Evolutionary conservation across 1,284 basidiomycete genomes (phyloP).

Genomic region (Agroathelia rolfsii): DNA sequence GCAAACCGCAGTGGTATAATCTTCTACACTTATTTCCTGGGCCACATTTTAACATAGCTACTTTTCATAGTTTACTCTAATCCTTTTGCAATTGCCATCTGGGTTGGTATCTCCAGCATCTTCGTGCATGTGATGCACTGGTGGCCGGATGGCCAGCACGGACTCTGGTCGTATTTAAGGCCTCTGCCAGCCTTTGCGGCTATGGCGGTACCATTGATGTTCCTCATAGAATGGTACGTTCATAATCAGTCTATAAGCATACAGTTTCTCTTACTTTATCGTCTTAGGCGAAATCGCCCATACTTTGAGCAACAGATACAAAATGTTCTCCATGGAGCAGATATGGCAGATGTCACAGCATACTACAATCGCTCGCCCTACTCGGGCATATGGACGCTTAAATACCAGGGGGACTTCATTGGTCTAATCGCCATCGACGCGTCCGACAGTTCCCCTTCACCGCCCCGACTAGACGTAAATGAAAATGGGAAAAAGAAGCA

Average conservation of each 20-base stretch:
- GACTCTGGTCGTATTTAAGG: slow-evolving; percentile 39
- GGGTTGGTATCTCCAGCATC: slow-evolving; percentile 47
- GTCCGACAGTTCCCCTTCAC: slow-evolving; percentile 27
- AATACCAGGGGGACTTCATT: slow-evolving; percentile 48
- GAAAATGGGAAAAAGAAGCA: too few relatives aligned
- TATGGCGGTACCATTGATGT: slow-evolving; percentile 55
- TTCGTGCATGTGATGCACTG: slow-evolving; percentile 54
- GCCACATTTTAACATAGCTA: slow-evolving; percentile 8
- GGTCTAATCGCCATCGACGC: slow-evolving; percentile 68
- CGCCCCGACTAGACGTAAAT: too few relatives aligned
- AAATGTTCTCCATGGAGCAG: slow-evolving; percentile 42
- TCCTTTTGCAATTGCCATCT: slow-evolving; percentile 47
- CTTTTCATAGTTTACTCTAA: slow-evolving; percentile 43
- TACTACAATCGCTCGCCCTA: slow-evolving; percentile 55
- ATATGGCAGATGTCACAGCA: slow-evolving; percentile 40
- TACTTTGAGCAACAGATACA: slow-evolving; percentile 50
- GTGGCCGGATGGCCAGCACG: slow-evolving; percentile 43
- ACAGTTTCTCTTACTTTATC: slow-evolving; percentile 2
- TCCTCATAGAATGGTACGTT: slow-evolving; percentile 60
- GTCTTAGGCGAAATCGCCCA: slow-evolving; percentile 56
- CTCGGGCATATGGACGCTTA: slow-evolving; percentile 62
- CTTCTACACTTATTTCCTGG: too few relatives aligned
- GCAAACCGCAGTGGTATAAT: slow-evolving; percentile 56
- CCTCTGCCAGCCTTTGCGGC: slow-evolving; percentile 60
- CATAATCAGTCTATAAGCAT: background rate